phyloP scores from a whole-genome alignment of 129 eudicot species.

The Glebionis coronaria region DNA sequence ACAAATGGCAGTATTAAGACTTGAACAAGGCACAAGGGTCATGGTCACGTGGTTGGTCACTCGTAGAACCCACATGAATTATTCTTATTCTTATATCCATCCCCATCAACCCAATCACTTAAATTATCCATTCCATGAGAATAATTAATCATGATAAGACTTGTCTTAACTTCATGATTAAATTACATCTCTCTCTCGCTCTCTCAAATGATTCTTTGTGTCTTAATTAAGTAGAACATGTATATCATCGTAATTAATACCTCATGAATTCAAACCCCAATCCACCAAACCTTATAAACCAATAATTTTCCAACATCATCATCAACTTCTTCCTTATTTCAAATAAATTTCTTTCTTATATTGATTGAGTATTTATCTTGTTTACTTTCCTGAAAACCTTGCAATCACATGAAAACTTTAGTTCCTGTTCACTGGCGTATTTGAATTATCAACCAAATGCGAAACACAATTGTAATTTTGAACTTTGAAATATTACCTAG shows the following conservation, averaged over 20 bases:
- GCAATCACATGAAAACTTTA: not conserved
- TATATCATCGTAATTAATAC: constrained; percentile 1
- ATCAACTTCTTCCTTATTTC: constrained; percentile 25
- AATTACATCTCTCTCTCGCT: constrained; percentile 6
- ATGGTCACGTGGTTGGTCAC: constrained; percentile 27
- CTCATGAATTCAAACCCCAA: constrained; percentile 6
- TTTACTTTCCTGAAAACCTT: constrained; percentile 2
- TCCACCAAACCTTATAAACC: constrained; percentile 17
- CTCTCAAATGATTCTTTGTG: constrained; percentile 17
- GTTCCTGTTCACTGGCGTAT: not conserved
- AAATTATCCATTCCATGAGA: constrained; percentile 34
- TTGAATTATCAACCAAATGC: not conserved
- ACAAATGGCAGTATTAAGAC: constrained; percentile 25
- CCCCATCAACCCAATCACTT: constrained; percentile 27
- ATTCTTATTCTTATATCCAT: constrained; percentile 20
- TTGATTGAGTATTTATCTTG: constrained; percentile 3
- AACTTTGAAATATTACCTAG: too few species aligned
- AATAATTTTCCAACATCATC: constrained; percentile 30
- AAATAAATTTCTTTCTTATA: constrained; percentile 15
- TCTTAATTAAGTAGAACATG: constrained; percentile 11
- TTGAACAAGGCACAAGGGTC: constrained; percentile 28
- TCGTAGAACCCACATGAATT: constrained; percentile 29
- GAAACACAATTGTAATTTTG: too few species aligned
- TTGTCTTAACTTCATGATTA: constrained; percentile 22
- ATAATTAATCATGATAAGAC: constrained; percentile 31